Percentiles rank a stretch among this genome's conserved stretches.
phyloP scores from a whole-genome alignment of 2,329 filamentous ascomycete species.

The Trichoderma sp. region DNA sequence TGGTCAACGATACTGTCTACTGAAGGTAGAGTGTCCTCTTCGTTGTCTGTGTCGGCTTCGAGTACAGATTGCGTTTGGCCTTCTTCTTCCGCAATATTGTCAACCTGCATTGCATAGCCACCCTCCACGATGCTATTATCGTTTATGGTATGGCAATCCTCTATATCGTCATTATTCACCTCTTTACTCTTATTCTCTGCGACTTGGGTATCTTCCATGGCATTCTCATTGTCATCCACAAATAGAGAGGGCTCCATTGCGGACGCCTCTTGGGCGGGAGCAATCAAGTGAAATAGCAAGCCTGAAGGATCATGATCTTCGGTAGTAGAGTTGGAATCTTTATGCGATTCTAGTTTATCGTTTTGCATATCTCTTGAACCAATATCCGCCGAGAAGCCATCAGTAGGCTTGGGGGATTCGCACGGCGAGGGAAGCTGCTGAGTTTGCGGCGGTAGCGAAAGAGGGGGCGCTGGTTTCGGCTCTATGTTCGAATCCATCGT shows the following conservation, averaged over 20 bases:
- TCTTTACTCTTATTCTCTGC: not conserved
- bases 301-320: not conserved
- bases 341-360: not conserved
- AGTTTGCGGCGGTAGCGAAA: not conserved
- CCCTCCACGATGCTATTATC: not conserved
- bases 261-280: no score
- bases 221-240: not conserved
- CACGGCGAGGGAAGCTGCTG: not conserved
- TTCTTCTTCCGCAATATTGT: not conserved
- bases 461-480: not conserved
- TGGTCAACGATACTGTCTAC: not conserved
- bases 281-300: not conserved
- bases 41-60: not conserved
- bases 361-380: not conserved
- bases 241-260: not conserved
- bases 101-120: not conserved
- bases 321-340: not conserved
- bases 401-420: not conserved
- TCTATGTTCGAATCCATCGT: not conserved
- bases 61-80: not conserved
- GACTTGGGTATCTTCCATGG: not conserved
- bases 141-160: not conserved
- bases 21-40: not conserved
- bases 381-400: no score
- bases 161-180: rapidly evolving